Conservation (phyloP, 768 basidiomycete species). For the Amanita polypyramis region DNA sequence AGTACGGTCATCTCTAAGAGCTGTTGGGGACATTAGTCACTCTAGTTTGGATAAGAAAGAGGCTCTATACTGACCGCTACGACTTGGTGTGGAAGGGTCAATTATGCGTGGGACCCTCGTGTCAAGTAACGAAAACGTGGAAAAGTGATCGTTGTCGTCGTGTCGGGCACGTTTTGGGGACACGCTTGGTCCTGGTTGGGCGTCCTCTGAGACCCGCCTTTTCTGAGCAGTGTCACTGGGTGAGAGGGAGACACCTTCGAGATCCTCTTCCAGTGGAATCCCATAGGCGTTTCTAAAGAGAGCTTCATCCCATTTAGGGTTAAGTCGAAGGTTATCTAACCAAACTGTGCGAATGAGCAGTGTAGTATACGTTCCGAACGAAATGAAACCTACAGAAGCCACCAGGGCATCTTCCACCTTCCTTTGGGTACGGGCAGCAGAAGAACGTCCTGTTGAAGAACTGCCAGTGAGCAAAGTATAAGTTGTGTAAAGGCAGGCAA, state of each 20-base stretch:
- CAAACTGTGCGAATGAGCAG: neutral
- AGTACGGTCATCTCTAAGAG: no score
- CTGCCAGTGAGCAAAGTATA: neutral
- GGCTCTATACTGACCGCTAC: neutral
- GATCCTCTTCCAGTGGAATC: neutral
- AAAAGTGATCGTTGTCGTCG: neutral
- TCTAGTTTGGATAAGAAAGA: neutral
- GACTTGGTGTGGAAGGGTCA: neutral
- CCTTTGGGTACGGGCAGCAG: neutral
- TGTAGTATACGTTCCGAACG: no score
- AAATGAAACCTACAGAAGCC: neutral
- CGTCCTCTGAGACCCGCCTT: neutral
- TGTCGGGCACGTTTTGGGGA: neutral
- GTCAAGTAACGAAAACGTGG: neutral
- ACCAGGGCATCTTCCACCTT: neutral
- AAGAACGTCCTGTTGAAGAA: neutral
- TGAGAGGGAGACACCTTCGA: neutral
- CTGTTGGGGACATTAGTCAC: neutral
- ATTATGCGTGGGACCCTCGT: neutral
- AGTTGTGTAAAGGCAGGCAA: neutral
- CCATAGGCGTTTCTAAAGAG: neutral
- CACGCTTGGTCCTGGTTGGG: neutral
- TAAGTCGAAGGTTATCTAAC: neutral
- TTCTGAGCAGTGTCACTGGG: neutral
- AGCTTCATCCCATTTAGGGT: neutral